These are phyloP conservation scores for Metschnikowia dekortorum DNA, from an alignment of 805 yeast genomes.

Conservation along the genomic window DNA sequence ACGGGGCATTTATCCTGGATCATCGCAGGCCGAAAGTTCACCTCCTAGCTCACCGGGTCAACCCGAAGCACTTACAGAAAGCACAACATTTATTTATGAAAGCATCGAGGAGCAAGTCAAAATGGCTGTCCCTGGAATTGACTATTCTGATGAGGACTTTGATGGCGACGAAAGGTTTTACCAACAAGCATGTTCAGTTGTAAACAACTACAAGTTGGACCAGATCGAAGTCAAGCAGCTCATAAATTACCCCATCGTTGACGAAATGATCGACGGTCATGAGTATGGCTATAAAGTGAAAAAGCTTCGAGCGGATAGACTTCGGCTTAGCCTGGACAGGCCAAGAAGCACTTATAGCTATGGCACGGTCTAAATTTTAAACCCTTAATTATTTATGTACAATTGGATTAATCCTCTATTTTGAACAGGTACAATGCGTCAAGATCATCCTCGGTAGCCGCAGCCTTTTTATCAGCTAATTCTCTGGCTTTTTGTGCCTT, in stretches of 20 bases:
- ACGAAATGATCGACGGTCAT: slow-evolving; percentile 36
- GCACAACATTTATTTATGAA: not conserved
- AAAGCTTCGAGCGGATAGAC: slow-evolving; percentile 28
- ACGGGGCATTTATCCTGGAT: slow-evolving; percentile 28
- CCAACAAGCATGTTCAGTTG: slow-evolving; percentile 24
- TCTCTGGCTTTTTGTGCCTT: slow-evolving; percentile 16
- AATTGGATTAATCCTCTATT: slow-evolving; percentile 29
- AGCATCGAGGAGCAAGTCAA: slow-evolving; percentile 21
- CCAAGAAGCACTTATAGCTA: slow-evolving; percentile 4
- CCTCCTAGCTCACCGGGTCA: slow-evolving; percentile 20
- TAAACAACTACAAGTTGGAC: slow-evolving; percentile 22
- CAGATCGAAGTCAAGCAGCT: slow-evolving; percentile 31
- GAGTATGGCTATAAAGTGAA: slow-evolving; percentile 39
- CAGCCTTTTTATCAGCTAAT: slow-evolving; percentile 16
- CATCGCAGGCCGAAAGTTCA: slow-evolving; percentile 21
- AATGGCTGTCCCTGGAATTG: slow-evolving; percentile 17
- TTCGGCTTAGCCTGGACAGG: slow-evolving; percentile 5
- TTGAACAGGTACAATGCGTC: slow-evolving; percentile 39
- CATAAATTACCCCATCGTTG: slow-evolving; percentile 43
- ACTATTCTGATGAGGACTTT: slow-evolving; percentile 30
- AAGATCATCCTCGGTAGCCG: slow-evolving; percentile 25
- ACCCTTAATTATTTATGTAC: slow-evolving; percentile 2
- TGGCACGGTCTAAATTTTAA: slow-evolving; percentile 15
- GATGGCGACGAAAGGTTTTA: slow-evolving; percentile 38
- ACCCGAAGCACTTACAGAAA: not conserved